phyloP scores from a whole-genome alignment of 2,329 filamentous ascomycete genomes.

The Xylariomycetidae sp. region DNA sequence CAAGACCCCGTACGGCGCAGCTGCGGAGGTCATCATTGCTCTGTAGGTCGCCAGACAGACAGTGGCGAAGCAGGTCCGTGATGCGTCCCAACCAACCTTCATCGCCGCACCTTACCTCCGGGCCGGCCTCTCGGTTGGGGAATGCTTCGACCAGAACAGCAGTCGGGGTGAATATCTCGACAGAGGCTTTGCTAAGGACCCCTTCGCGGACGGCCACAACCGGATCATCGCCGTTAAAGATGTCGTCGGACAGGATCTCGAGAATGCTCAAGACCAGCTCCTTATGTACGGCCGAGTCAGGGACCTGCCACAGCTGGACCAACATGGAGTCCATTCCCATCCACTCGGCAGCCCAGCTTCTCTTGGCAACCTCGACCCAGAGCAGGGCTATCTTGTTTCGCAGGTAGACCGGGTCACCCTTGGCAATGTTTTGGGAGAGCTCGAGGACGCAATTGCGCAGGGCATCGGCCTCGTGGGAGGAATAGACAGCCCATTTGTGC shows the following conservation, averaged over 20 bases:
- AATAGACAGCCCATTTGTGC: conserved; percentile 75
- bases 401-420: conserved; percentile 72
- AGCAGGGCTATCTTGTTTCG: conserved; percentile 91
- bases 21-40: conserved; percentile 60
- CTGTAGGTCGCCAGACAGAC: conserved; percentile 59
- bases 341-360: conserved; percentile 90
- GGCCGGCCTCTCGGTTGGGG: conserved; percentile 61
- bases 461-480: conserved; percentile 57
- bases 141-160: conserved; percentile 69
- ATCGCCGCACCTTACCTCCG: conserved; percentile 66
- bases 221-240: conserved; percentile 86
- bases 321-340: conserved; percentile 87
- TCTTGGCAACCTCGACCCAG: conserved; percentile 92
- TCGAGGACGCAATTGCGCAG: conserved; percentile 73
- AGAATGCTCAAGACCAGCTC: conserved; percentile 83
- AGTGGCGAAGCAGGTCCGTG: conserved; percentile 66
- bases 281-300: conserved; percentile 60
- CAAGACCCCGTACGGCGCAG: conserved; percentile 71
- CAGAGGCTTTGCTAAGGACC: conserved; percentile 78
- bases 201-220: conserved; percentile 78
- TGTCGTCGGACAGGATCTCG: conserved; percentile 88
- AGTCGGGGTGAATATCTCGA: conserved; percentile 87
- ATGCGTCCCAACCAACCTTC: conserved; percentile 86
- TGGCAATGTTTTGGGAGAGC: conserved; percentile 65
- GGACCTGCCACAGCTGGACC: conserved; percentile 72